Evolutionary conservation across 495 filamentous ascomycete genomes (phyloP).

Genomic region (Niebla homalea): DNA sequence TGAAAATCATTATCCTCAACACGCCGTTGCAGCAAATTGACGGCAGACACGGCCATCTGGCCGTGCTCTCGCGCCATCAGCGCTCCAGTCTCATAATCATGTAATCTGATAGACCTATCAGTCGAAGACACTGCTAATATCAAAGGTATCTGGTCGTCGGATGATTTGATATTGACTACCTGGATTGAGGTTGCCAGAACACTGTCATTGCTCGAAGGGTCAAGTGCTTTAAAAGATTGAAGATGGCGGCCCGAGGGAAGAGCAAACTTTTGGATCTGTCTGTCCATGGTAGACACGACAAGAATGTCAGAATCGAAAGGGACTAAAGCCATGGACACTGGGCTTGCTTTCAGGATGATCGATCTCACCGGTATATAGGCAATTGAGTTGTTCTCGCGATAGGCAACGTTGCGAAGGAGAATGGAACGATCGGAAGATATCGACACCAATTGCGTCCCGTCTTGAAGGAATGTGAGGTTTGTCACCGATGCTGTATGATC

Average conservation of each 20-base stretch:
- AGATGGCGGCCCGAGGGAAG: conserved; percentile 55
- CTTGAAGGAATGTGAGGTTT: conserved; percentile 46
- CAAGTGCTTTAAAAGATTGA: conserved; percentile 65
- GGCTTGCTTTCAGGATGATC: conserved; percentile 73
- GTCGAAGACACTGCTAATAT: conserved; percentile 78
- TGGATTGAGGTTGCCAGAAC: conserved; percentile 70
- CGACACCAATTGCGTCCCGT: conserved; percentile 62
- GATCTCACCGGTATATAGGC: conserved; percentile 65
- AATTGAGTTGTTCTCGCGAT: conserved; percentile 46
- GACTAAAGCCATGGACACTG: conserved; percentile 63
- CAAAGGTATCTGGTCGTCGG: conserved; percentile 30
- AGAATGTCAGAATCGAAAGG: conserved; percentile 47
- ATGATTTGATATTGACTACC: conserved; percentile 32
- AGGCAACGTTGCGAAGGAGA: conserved; percentile 54
- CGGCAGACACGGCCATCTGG: conserved; percentile 78
- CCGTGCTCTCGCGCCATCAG: conserved; percentile 84
- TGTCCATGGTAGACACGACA: conserved; percentile 69
- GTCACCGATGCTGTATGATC: conserved; percentile 63
- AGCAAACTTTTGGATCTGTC: conserved; percentile 65
- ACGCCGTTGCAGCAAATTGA: conserved; percentile 50
- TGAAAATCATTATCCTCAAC: conserved; percentile 25
- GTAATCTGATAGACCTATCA: conserved; percentile 87
- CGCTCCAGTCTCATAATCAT: conserved; percentile 60
- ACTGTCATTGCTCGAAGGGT: conserved; percentile 63
- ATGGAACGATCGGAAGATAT: conserved; percentile 81